A percentile compares a stretch with the other conserved stretches of the same genome.
phyloP scores from a whole-genome alignment of 257 asterid species.

The Ajuga chamaepitys region DNA sequence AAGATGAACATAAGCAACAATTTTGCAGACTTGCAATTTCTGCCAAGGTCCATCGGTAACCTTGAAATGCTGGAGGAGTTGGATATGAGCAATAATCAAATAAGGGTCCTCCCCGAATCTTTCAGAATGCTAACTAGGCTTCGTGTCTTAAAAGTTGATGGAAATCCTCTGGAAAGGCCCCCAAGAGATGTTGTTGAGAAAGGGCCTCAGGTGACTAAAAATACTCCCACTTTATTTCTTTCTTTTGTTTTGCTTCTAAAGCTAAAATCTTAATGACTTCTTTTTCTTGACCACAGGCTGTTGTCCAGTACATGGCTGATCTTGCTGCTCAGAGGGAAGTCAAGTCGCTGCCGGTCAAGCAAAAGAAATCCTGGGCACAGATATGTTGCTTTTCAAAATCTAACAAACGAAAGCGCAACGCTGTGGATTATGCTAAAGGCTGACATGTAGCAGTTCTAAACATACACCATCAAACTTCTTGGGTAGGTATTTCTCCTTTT shows the following conservation, averaged over 20 bases:
- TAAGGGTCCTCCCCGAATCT: slow-evolving; percentile 68
- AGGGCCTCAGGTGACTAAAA: slow-evolving; percentile 66
- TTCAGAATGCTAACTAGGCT: slow-evolving; percentile 63
- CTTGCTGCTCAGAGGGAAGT: slow-evolving; percentile 55
- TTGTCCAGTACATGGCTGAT: slow-evolving; percentile 73
- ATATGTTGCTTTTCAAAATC: slow-evolving; percentile 67
- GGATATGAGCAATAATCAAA: slow-evolving; percentile 85
- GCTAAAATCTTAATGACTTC: slow-evolving; percentile 1
- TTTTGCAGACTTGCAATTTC: slow-evolving; percentile 63
- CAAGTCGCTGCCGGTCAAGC: slow-evolving; percentile 53
- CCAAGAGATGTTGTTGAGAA: slow-evolving; percentile 42
- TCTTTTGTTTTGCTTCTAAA: not conserved
- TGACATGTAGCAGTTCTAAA: slow-evolving; percentile 11
- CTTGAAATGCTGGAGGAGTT: slow-evolving; percentile 79
- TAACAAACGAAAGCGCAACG: slow-evolving; percentile 73
- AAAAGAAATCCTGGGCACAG: slow-evolving; percentile 75
- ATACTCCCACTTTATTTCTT: not conserved
- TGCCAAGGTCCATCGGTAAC: slow-evolving; percentile 84
- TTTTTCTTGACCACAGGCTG: slow-evolving; percentile 42
- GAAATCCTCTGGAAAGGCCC: slow-evolving; percentile 74
- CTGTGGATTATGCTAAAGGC: slow-evolving; percentile 34
- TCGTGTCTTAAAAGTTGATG: slow-evolving; percentile 55
- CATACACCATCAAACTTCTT: slow-evolving; percentile 6
- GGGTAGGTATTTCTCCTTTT: slow-evolving; percentile 27
- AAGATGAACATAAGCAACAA: slow-evolving; percentile 86